Evolutionary conservation across 2,329 filamentous ascomycete species (phyloP), one percentile per base, ranked within the genome.

Genomic region (Cadophora luteo-olivacea): DNA sequence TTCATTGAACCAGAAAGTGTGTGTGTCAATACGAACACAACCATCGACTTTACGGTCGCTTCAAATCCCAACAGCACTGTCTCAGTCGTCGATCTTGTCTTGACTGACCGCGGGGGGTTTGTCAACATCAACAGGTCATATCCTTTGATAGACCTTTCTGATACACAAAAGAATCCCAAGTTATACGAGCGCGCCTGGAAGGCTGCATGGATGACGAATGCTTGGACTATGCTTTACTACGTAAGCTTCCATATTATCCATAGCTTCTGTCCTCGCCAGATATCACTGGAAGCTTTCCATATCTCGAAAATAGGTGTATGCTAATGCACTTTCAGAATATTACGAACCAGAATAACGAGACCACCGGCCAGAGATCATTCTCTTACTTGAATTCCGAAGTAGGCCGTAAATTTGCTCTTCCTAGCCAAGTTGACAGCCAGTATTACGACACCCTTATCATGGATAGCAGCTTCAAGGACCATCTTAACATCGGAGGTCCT

Each of bases 81-180:
- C 1, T 57, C 49, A 7, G 55, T 73, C 7, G 33, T 72, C 0
- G 55, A 78, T 14, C 62, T 82, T 9, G 72, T 75, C 4, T 71
- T 84, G 7, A 79, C 77, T 0, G 82, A 84, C 68, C 77, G 76
- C 0, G 83, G 83, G 0, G 83, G 83, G 0, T 84, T 84, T 65
- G 73, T 75, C 4, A 75, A 82, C 32, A 61, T 84, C 4, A 78
- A 79, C 67, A 72, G 67, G 0, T 76, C 75, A 4, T 79, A 78
- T 49, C 82, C 81, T 0, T 14, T 69, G 0, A 74, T 75, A 38
- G 73, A 80, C 45, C 64, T 74, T 12, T 67, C 73, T 0, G 74
- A 81, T 52, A 67, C 77, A 1, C 80, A 82, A 61, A 68, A 69
- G 1, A 76, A 81, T 48, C 79, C 80, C 0, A 77, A 82, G 25